These are phyloP conservation scores for Beta vulgaris DNA, from an alignment of 148 eudicot genomes.

Conservation along the genomic window DNA sequence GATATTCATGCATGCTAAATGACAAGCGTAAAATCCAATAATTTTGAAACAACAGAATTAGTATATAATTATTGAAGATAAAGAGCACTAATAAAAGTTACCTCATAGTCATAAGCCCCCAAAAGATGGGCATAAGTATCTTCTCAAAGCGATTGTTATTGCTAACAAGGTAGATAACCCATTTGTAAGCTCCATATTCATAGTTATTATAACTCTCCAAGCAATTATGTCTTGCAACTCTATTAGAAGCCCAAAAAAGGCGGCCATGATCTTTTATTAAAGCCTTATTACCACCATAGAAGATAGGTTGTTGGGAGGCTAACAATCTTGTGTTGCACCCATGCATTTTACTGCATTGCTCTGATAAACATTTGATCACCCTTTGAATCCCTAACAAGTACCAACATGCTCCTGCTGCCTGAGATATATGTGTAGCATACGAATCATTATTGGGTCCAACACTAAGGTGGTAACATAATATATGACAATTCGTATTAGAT, in stretches of 20 bases:
- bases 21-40: no score
- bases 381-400: slow-evolving; percentile 84
- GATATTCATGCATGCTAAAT: no score
- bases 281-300: slow-evolving; percentile 50
- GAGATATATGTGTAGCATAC: no score
- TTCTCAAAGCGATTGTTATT: slow-evolving; percentile 76
- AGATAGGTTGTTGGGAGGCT: slow-evolving; percentile 70
- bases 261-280: slow-evolving; percentile 39
- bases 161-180: slow-evolving; percentile 77
- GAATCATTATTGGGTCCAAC: no score
- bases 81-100: slow-evolving; percentile 8
- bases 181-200: slow-evolving; percentile 80
- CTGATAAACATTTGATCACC: slow-evolving; percentile 63
- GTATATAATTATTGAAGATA: background rate
- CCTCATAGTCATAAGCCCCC: slow-evolving; percentile 97
- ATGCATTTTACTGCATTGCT: slow-evolving; percentile 48
- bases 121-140: slow-evolving; percentile 85
- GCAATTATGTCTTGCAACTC: slow-evolving; percentile 50
- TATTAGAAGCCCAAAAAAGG: slow-evolving; percentile 56
- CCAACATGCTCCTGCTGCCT: slow-evolving; percentile 99
- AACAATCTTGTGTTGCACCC: slow-evolving; percentile 47
- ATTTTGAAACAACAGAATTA: no score
- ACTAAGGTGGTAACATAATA: no score
- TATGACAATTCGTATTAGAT: no score
- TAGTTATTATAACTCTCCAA: slow-evolving; percentile 43